phyloP scores from a whole-genome alignment of 345 rosid genomes.

The Gynandropsis gynandra region DNA sequence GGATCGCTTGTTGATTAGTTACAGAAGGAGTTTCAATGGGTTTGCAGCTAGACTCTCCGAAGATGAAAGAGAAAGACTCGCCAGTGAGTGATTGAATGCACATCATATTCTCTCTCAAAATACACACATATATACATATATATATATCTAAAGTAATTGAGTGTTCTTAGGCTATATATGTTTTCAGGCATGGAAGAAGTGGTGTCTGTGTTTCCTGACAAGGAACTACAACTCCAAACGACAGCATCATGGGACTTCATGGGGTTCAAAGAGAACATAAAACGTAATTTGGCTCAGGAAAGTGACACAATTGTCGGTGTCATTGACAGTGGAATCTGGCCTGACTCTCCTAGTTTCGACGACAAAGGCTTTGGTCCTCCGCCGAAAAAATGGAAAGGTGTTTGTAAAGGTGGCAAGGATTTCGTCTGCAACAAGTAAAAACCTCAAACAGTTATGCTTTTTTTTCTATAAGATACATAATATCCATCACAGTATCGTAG shows the following conservation, averaged over 20 bases:
- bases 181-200: conserved; percentile 25
- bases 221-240: conserved; percentile 17
- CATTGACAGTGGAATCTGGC: conserved; percentile 44
- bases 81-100: conserved; percentile 19
- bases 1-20: conserved; percentile 31
- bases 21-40: conserved; percentile 46
- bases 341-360: conserved; percentile 39
- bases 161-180: background rate
- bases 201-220: conserved; percentile 24
- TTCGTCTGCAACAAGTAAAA: conserved; percentile 49
- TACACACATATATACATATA: too few relatives aligned
- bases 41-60: conserved; percentile 43
- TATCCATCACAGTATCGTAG: background rate
- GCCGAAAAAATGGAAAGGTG: conserved; percentile 48
- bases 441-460: background rate
- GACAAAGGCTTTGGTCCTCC: conserved; percentile 47
- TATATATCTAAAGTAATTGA: too few relatives aligned
- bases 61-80: conserved; percentile 28
- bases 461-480: too few relatives aligned
- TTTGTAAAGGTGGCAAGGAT: conserved; percentile 33
- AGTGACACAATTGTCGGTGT: conserved; percentile 37
- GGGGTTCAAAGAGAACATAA: conserved; percentile 19
- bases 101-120: too few relatives aligned
- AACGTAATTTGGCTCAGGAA: conserved; percentile 10
- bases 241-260: conserved; percentile 39